Conservation (phyloP, 1,284 basidiomycete genomes). For the Sporisorium iseilematis-ciliati region DNA sequence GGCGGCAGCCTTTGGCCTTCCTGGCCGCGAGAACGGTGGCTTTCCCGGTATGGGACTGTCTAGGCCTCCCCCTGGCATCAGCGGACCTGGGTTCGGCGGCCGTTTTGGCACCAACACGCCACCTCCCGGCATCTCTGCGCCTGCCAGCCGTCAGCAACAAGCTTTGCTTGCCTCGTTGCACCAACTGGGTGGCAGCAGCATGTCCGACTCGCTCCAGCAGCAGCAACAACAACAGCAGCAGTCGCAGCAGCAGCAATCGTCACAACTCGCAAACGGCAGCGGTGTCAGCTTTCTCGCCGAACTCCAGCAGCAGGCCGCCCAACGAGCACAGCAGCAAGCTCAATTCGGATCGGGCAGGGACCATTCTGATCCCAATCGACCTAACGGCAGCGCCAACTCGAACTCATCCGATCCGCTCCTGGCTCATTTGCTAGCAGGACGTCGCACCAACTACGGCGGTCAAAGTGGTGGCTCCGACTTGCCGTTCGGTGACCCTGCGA, state of each 20-base stretch:
- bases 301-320: slow-evolving; percentile 48
- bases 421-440: slow-evolving; percentile 62
- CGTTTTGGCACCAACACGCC: slow-evolving; percentile 51
- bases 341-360: slow-evolving; percentile 32
- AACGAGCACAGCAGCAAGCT: slow-evolving; percentile 47
- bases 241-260: slow-evolving; percentile 8
- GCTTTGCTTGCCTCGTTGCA: slow-evolving; percentile 50
- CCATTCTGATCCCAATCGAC: slow-evolving; percentile 24
- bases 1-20: slow-evolving; percentile 30
- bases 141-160: slow-evolving; percentile 53
- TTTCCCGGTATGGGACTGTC: slow-evolving; percentile 48
- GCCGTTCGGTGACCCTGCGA: slow-evolving; percentile 58
- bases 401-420: slow-evolving; percentile 59
- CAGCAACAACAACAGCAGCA: slow-evolving; percentile 40
- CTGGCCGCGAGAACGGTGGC: slow-evolving; percentile 29
- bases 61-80: slow-evolving; percentile 43
- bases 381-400: slow-evolving; percentile 32
- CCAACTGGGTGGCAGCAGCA: slow-evolving; percentile 32
- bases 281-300: slow-evolving; percentile 45
- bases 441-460: slow-evolving; percentile 33
- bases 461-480: slow-evolving; percentile 36
- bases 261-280: slow-evolving; percentile 37
- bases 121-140: slow-evolving; percentile 43
- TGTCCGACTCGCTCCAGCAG: slow-evolving; percentile 32
- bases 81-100: slow-evolving; percentile 37